phyloP scores from a whole-genome alignment of 2,329 filamentous ascomycete species.

The Blumeria hordei region DNA sequence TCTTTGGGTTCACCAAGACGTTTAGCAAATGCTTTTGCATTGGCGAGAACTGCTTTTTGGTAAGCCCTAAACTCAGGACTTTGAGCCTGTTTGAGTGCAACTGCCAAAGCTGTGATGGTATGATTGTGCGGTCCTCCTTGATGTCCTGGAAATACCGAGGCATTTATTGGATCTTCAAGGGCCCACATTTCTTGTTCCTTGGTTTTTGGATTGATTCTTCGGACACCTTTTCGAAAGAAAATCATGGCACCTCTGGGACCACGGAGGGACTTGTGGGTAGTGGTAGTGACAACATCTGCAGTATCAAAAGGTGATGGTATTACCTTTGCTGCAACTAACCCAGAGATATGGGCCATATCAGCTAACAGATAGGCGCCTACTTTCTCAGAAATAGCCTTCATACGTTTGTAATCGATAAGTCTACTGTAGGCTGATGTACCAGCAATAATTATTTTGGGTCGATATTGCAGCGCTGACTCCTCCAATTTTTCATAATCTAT shows the following conservation, averaged over 20 bases:
- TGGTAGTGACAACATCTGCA: conserved; percentile 93
- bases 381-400: conserved; percentile 86
- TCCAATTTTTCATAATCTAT: conserved; percentile 92
- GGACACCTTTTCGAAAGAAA: conserved; percentile 95
- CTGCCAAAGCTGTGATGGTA: conserved; percentile 90
- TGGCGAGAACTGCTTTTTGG: conserved; percentile 76
- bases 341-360: conserved; percentile 98
- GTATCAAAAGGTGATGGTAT: conserved; percentile 82
- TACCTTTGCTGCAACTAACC: conserved; percentile 76
- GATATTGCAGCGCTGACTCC: conserved; percentile 75
- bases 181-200: conserved; percentile 82
- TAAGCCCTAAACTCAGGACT: conserved; percentile 80
- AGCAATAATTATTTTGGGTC: conserved; percentile 86
- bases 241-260: conserved; percentile 98
- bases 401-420: conserved; percentile 85
- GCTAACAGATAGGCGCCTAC: conserved; percentile 87
- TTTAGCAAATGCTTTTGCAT: conserved; percentile 71
- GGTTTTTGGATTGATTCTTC: conserved; percentile 70
- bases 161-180: conserved; percentile 89
- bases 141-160: conserved; percentile 96
- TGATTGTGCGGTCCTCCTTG: conserved; percentile 98
- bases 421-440: conserved; percentile 97
- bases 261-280: conserved; percentile 96
- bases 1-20: conserved; percentile 1
- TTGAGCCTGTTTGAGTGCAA: conserved; percentile 84